A percentile compares a stretch with the other conserved stretches of the same genome.
Evolutionary conservation across 257 asterid species (phyloP).

Genomic region (Solanum habrochaites): DNA sequence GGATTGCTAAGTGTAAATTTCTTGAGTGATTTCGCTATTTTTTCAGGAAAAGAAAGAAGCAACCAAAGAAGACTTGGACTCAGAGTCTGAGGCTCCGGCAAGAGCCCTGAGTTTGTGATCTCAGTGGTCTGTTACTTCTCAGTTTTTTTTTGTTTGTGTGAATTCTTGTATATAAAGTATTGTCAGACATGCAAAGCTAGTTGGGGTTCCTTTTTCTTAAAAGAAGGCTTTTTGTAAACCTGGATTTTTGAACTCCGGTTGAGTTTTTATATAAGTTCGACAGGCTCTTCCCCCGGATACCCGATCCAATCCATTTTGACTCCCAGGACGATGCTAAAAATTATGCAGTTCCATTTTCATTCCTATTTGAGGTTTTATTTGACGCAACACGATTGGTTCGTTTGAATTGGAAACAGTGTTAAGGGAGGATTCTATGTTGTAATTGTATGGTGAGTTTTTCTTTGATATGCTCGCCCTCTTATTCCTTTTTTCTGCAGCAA

Average conservation of each 20-base stretch:
- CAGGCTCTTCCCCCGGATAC: not conserved
- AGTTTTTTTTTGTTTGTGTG: not conserved
- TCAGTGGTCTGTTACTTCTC: not conserved
- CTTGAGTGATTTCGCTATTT: not conserved
- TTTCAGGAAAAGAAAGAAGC: not conserved
- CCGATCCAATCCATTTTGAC: not conserved
- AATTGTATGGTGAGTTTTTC: not conserved
- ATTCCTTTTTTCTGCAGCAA: not conserved
- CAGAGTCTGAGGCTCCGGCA: not conserved
- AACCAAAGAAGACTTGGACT: not conserved
- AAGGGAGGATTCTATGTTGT: not conserved
- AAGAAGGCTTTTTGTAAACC: not conserved
- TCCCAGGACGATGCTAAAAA: not conserved
- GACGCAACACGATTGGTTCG: not conserved
- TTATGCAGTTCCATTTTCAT: not conserved
- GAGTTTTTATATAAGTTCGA: not conserved
- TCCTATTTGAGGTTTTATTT: not conserved
- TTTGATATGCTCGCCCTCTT: not conserved
- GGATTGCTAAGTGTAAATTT: not conserved
- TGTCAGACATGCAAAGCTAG: not conserved
- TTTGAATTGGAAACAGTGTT: not conserved
- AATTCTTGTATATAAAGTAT: not conserved
- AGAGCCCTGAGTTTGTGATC: not conserved
- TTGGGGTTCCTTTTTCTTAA: not conserved
- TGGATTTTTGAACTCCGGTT: not conserved